Percentiles rank a stretch among this genome's conserved stretches.
These are phyloP conservation scores for Ophiostoma sp. DNA, from an alignment of 2,329 filamentous ascomycete species.

Conservation along the genomic window DNA sequence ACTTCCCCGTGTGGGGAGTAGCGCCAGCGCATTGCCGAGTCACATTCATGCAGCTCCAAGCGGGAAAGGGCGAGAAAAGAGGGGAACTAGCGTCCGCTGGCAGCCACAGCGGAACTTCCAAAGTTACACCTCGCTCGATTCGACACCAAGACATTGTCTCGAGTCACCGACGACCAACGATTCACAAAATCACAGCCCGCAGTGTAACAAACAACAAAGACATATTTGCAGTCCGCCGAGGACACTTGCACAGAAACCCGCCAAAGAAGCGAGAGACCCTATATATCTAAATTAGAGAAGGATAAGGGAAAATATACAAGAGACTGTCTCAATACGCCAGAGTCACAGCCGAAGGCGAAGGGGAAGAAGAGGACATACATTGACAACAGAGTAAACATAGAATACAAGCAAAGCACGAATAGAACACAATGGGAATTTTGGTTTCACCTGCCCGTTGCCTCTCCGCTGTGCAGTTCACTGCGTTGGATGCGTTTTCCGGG, in stretches of 20 bases:
- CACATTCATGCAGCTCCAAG: not conserved
- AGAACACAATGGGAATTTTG: not conserved
- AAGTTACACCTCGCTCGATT: not conserved
- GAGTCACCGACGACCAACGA: not conserved
- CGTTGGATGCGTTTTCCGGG: not conserved
- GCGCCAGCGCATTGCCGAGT: not conserved
- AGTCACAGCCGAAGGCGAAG: not conserved
- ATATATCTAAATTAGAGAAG: not conserved
- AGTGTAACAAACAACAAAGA: not conserved
- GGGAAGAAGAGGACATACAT: not conserved
- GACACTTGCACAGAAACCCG: not conserved
- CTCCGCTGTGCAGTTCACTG: not conserved
- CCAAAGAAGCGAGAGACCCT: conserved; percentile 3
- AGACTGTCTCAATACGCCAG: not conserved
- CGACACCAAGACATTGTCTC: conserved; percentile 11
- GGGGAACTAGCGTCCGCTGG: not conserved
- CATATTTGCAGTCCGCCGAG: not conserved
- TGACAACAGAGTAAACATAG: no score
- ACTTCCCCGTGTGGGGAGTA: not conserved
- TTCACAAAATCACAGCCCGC: not conserved
- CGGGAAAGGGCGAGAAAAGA: not conserved
- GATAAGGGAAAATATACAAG: not conserved
- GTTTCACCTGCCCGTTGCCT: not conserved
- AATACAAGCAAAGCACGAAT: not conserved
- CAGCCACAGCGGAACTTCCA: not conserved